Evolutionary conservation across 2,329 filamentous ascomycete genomes (phyloP), one percentile per base, ranked within the genome.

Genomic region (Penicillium capsulatum): DNA sequence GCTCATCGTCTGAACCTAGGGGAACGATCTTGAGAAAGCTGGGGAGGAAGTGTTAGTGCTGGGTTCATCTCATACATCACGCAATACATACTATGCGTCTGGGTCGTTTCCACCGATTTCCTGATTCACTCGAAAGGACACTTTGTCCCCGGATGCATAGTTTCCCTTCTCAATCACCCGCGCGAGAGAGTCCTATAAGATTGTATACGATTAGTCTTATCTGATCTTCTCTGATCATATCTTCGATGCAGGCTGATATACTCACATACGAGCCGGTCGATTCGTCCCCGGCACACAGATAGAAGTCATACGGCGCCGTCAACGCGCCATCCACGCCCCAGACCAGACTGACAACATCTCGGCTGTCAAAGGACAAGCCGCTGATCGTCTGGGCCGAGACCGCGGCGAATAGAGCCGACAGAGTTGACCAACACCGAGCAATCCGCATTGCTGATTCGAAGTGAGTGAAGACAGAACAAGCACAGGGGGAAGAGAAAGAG

Each of bases 11-110:
- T 13, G 70, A 68, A 4, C 71, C 72, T 5, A 70, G 69, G 11
- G 79, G 75, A 40, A 76, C 64, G 60, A 84, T 80, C 47, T 75
- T 74, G 11, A 81, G 59, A 59, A 79, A 82, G 61, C 76, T 79
- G 49, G 31, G 29, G 4, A 15, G 42, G 40, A 5, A 46, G 33
- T 26, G 17, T 31, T 15, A 17, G 17, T 7, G 17, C 26, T 26
- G 16, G 2, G 15, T 6, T 7, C 19, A 29, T 35, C 10, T 15
- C 10, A 15, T 6, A 28, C 11, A 5, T 5, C 3, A 9, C 28
- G 9, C 34, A 3, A 14, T 30, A 19, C 75, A 48, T 68, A 79
- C 76, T 77, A 80, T 62, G 76, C 76, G 61, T 81, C 77, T 35
- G 61, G 62, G 4, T 70, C 65, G 32, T 57, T 68, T 41, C 58